Evolutionary conservation across 495 filamentous ascomycete genomes (phyloP), one percentile per base, ranked within the genome.

Genomic region (Penicillium tannophilum): DNA sequence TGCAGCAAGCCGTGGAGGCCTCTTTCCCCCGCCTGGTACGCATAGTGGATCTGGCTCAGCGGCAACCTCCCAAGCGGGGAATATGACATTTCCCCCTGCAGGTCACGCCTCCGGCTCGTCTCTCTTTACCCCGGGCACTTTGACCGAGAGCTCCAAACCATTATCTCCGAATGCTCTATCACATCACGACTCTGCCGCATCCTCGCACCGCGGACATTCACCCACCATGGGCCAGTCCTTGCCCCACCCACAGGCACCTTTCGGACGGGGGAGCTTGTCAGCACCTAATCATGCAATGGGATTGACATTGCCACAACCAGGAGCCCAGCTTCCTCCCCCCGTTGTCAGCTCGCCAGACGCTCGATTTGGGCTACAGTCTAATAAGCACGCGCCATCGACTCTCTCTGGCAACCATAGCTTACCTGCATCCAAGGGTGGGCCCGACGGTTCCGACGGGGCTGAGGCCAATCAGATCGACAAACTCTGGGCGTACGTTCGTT

Each of bases 141-240:
- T 95, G 81, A 92, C 88, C 4, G 92, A 96, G 67, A 93, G 89
- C 61, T 91, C 92, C 0, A 93, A 90, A 67, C 90, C 92, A 4
- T 77, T 96, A 33, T 96, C 91, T 35, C 92, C 92, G 4, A 85
- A 83, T 62, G 84, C 84, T 19, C 73, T 81, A 43, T 83, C 86
- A 48, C 77, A 83, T 28, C 82, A 86, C 58, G 83, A 87, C 61
- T 74, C 83, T 7, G 78, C 82, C 31, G 66, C 82, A 11, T 72
- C 70, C 44, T 61, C 72, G 28, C 82, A 80, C 60, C 82, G 85
- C 28, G 83, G 86, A 52, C 82, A 89, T 55, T 92, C 90, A 7
- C 90, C 91, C 11, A 86, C 84, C 60, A 69, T 91, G 58, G 82
- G 83, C 8, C 83, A 86, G 39, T 84, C 90, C 48, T 80, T 86